These are phyloP conservation scores for Phaffomyces opuntiae DNA, from an alignment of 805 yeast species.

Conservation along the genomic window DNA sequence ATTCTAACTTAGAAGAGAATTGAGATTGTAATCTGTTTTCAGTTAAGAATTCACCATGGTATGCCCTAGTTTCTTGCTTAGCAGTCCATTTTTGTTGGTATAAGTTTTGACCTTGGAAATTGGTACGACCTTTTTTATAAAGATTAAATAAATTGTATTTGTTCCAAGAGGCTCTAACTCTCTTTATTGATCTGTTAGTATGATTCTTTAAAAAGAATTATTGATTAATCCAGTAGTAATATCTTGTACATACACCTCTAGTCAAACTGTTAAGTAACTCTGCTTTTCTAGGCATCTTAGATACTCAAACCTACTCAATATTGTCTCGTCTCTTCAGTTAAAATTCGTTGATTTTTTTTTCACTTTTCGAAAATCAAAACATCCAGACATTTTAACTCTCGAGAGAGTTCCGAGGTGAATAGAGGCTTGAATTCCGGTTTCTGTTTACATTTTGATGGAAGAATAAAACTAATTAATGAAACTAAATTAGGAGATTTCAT, in stretches of 20 bases:
- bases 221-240: not conserved
- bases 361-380: not conserved
- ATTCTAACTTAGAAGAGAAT: conserved; percentile 63
- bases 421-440: too few relatives aligned
- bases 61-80: conserved; percentile 86
- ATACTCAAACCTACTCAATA: too few relatives aligned
- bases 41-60: conserved; percentile 90
- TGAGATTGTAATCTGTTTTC: conserved; percentile 73
- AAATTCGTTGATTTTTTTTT: not conserved
- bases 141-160: conserved; percentile 85
- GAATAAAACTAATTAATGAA: too few relatives aligned
- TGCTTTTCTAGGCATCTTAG: conserved; percentile 56
- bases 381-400: conserved; percentile 1
- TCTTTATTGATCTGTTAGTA: conserved; percentile 11
- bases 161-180: conserved; percentile 86
- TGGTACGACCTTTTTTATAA: conserved; percentile 59
- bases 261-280: conserved; percentile 47
- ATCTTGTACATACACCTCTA: conserved; percentile 34
- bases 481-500: too few relatives aligned
- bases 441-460: too few relatives aligned
- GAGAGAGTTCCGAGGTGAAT: too few relatives aligned
- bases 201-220: not conserved
- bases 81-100: conserved; percentile 91
- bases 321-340: too few relatives aligned
- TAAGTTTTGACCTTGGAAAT: conserved; percentile 55